phyloP scores from a whole-genome alignment of 1,284 basidiomycete species.

The Malassezia restricta region DNA sequence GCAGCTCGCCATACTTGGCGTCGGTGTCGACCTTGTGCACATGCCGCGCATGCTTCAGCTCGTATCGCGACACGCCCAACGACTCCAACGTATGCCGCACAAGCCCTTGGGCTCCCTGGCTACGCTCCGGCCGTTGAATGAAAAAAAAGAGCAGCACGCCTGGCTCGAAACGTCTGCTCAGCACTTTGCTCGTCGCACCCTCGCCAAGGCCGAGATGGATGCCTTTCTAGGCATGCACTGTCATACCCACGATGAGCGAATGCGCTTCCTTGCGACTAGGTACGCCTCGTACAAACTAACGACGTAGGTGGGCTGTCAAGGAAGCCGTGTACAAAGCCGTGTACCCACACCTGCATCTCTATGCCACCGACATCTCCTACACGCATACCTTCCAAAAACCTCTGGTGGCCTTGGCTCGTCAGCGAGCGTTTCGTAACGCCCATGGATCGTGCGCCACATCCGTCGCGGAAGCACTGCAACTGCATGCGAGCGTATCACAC shows the following conservation, averaged over 20 bases:
- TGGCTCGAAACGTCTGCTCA: slow-evolving; percentile 4
- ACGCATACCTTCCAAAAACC: slow-evolving; percentile 11
- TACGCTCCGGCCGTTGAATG: background rate
- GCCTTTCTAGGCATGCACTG: slow-evolving; percentile 1
- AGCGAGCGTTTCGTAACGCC: background rate
- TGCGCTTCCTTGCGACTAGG: slow-evolving; percentile 10
- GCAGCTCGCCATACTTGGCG: slow-evolving; percentile 25
- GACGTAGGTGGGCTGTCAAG: slow-evolving; percentile 52
- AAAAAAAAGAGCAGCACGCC: background rate
- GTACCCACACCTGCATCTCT: slow-evolving; percentile 51
- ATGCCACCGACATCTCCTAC: slow-evolving; percentile 6
- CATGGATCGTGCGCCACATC: background rate
- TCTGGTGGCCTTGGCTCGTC: slow-evolving; percentile 18
- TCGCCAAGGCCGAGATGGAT: slow-evolving; percentile 10
- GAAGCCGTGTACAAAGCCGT: slow-evolving; percentile 83
- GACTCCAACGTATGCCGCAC: background rate
- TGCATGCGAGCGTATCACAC: slow-evolving; percentile 63
- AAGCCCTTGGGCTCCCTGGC: background rate
- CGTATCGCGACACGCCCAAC: slow-evolving; percentile 12
- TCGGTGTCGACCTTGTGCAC: slow-evolving; percentile 35
- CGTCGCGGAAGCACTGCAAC: slow-evolving; percentile 14
- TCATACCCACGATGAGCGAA: slow-evolving; percentile 5
- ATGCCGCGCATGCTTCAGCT: slow-evolving; percentile 25
- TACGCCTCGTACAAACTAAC: slow-evolving; percentile 14
- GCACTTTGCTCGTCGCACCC: slow-evolving; percentile 22